Evolutionary conservation across 805 yeast genomes (phyloP), one percentile per base, ranked within the genome.

Genomic region (Ogataea kodamae): DNA sequence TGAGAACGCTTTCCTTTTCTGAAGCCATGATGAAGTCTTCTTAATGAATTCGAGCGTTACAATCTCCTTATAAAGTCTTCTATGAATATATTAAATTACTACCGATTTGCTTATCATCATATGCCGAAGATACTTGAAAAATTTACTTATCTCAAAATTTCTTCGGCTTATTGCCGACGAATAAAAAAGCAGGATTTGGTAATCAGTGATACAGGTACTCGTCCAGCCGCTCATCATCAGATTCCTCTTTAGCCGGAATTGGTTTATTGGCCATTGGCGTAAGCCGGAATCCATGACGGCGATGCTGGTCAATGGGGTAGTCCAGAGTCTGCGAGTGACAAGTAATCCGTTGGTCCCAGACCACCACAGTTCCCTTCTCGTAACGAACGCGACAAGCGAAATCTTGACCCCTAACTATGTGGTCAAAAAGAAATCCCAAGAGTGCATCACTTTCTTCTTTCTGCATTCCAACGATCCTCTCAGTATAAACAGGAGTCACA

Each of bases 321-420:
- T 83, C 89, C 37, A 75, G 71, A 11, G 77, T 67, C 11, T 87
- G 86, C 11, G 83, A 65, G 55, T 83, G 90, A 18, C 72, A 62
- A 5, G 78, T 74, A 50, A 80, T 65, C 54, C 90, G 74, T 65
- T 83, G 82, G 51, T 83, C 90, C 90, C 90, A 83, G 18, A 80
- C 60, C 9, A 79, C 85, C 27, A 83, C 83, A 2, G 87, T 72
- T 27, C 73, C 72, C 35, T 80, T 76, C 50, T 76, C 79, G 81
- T 86, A 83, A 38, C 59, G 67, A 33, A 84, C 82, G 52, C 89
- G 71, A 33, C 80, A 65, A 43, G 81, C 83, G 48, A 79, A 64
- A 54, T 80, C 87, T 34, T 69, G 73, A 39, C 62, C 61, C 33
- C 71, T 67, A 32, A 56, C 57, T 25, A 78, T 66, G 45, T 75